Percentiles rank a stretch among this genome's conserved stretches.
Conservation (phyloP, 495 filamentous ascomycete genomes). For the Penicillium goetzii region DNA sequence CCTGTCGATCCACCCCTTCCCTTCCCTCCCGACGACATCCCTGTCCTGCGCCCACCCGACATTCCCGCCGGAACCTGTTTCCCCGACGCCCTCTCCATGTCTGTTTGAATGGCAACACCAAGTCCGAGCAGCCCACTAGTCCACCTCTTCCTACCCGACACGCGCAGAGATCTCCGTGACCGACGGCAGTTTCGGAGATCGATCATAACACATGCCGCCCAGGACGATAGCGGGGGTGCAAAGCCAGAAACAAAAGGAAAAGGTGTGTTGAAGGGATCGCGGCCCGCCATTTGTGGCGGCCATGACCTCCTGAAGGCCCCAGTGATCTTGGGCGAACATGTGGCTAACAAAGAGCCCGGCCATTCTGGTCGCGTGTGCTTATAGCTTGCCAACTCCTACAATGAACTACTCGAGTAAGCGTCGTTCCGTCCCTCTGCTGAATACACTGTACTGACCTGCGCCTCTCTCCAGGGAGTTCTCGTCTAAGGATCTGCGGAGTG, state of each 20-base stretch:
- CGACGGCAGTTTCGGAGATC: constrained; percentile 28
- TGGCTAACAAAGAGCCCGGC: constrained; percentile 27
- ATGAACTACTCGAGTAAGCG: constrained; percentile 90
- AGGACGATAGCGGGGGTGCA: constrained; percentile 86
- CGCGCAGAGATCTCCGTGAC: constrained; percentile 34
- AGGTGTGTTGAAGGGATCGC: constrained; percentile 60
- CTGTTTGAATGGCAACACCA: constrained; percentile 36
- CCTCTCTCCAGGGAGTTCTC: constrained; percentile 78
- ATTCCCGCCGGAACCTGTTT: constrained; percentile 8
- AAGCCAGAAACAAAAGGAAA: constrained; percentile 91
- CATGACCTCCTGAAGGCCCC: background rate
- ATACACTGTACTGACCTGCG: constrained; percentile 19
- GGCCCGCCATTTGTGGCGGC: constrained; percentile 3
- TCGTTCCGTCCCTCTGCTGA: background rate
- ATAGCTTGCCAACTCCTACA: constrained; percentile 94
- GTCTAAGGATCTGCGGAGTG: constrained; percentile 83
- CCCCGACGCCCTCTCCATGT: constrained; percentile 6
- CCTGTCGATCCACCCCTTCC: background rate
- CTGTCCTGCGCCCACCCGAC: constrained; percentile 8
- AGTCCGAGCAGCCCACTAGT: constrained; percentile 20
- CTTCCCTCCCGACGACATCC: constrained; percentile 4
- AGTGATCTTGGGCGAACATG: constrained; percentile 13
- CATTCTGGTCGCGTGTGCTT: constrained; percentile 21
- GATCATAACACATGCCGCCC: constrained; percentile 57
- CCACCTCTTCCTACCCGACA: constrained; percentile 25